A percentile compares a stretch with the other conserved stretches of the same genome.
Conservation (phyloP, 140 eudicot genomes). For the Anethum foeniculum region DNA sequence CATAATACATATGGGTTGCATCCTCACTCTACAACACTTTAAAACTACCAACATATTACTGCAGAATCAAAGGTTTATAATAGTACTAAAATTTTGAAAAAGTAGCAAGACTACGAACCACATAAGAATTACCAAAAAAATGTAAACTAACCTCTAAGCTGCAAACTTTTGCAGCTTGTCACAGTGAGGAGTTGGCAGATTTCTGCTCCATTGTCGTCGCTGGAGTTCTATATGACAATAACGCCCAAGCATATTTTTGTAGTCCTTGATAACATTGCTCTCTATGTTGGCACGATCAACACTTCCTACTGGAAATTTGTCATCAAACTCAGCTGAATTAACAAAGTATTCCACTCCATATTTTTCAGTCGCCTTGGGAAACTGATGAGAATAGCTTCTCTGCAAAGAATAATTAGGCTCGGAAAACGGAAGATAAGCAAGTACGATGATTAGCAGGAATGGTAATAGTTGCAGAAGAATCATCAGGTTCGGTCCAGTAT, state of each 20-base stretch:
- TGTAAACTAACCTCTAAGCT: constrained; percentile 53
- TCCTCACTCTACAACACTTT: neutral
- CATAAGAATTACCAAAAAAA: neutral
- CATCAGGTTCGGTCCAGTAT: constrained; percentile 54
- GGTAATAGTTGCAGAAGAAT: constrained; percentile 69
- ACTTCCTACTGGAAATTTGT: constrained; percentile 57
- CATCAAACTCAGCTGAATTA: constrained; percentile 68
- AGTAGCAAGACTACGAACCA: neutral
- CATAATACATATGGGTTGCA: neutral
- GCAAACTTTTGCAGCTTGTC: constrained; percentile 71
- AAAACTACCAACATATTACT: neutral
- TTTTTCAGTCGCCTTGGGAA: constrained; percentile 43
- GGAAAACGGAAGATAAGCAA: constrained; percentile 80
- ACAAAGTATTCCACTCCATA: constrained; percentile 81
- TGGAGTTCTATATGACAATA: constrained; percentile 81
- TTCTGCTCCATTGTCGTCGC: constrained; percentile 95
- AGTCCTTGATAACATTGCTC: constrained; percentile 61
- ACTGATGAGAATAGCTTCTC: constrained; percentile 74
- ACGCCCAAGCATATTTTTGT: constrained; percentile 74
- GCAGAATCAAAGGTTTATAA: neutral
- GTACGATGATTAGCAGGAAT: constrained; percentile 69
- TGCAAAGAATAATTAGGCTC: constrained; percentile 88
- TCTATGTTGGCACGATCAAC: constrained; percentile 57
- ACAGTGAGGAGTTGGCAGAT: constrained; percentile 94
- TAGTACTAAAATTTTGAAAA: neutral